Conservation (phyloP, 108 stramenopile species). For the Nannochloropsis granulata region DNA sequence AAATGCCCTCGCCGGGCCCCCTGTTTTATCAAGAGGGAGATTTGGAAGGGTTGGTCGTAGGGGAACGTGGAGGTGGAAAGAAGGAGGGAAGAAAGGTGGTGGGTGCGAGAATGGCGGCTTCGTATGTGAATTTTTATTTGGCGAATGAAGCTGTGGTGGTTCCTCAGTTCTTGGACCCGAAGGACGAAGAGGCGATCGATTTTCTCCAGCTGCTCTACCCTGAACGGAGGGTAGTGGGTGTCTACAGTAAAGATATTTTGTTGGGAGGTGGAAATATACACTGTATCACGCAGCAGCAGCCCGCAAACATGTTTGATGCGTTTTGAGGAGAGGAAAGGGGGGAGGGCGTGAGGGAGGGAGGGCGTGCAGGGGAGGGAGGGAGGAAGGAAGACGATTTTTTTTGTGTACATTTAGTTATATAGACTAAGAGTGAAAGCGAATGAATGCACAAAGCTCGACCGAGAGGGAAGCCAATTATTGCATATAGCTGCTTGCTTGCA, state of each 20-base stretch:
- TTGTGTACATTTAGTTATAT: no score
- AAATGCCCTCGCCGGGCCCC: background rate
- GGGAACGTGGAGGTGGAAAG: constrained; percentile 38
- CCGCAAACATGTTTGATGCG: background rate
- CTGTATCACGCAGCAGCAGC: constrained; percentile 61
- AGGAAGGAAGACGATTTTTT: no score
- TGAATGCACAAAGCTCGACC: no score
- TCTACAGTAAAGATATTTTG: constrained; percentile 46
- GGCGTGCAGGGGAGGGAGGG: background rate
- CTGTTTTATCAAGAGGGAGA: background rate
- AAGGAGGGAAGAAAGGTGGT: constrained; percentile 9
- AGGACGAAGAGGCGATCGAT: constrained; percentile 40
- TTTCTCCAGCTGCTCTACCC: constrained; percentile 44
- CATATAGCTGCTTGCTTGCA: no score
- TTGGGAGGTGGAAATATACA: constrained; percentile 71
- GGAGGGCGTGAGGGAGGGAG: background rate
- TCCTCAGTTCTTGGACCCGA: constrained; percentile 44
- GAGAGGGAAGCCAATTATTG: no score
- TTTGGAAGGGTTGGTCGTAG: constrained; percentile 17
- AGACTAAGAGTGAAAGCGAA: no score
- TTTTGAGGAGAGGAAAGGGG: background rate
- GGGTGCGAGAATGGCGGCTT: constrained; percentile 46
- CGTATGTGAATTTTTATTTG: constrained; percentile 64
- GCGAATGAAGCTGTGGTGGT: constrained; percentile 49
- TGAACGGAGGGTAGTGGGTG: constrained; percentile 43